Evolutionary conservation across 805 yeast species (phyloP).

Genomic region (Kurtzmaniella cleridarum): DNA sequence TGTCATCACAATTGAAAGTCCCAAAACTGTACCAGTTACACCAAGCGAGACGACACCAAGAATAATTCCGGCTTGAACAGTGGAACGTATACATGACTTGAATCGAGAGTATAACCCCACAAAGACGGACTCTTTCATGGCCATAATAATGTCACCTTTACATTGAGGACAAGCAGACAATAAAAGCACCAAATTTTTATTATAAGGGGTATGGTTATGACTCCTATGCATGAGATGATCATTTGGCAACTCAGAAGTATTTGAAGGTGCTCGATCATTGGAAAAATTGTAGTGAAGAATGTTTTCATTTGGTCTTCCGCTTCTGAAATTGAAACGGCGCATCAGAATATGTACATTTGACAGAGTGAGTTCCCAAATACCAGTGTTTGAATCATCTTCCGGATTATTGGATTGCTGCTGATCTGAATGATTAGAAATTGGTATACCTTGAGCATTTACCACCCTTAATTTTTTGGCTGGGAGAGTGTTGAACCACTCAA

Average conservation of each 20-base stretch:
- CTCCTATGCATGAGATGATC: neutral
- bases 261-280: constrained; percentile 31
- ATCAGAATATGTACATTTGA: neutral
- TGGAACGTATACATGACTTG: constrained; percentile 12
- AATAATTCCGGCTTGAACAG: constrained; percentile 25
- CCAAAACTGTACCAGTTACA: constrained; percentile 32
- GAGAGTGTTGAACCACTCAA: constrained; percentile 37
- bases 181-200: constrained; percentile 9
- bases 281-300: constrained; percentile 38
- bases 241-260: constrained; percentile 12
- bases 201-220: neutral
- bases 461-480: constrained; percentile 22
- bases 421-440: neutral
- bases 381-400: no score
- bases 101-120: constrained; percentile 16
- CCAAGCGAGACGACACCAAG: constrained; percentile 35
- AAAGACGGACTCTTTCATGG: constrained; percentile 23
- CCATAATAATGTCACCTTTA: constrained; percentile 27
- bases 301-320: constrained; percentile 49
- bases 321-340: constrained; percentile 36
- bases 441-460: constrained; percentile 7
- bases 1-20: constrained; percentile 35
- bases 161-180: constrained; percentile 39
- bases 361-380: constrained; percentile 1
- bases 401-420: no score